Percentiles rank a stretch among this genome's conserved stretches.
Conservation (phyloP, 305 asterid species). For the Withania somnifera region DNA sequence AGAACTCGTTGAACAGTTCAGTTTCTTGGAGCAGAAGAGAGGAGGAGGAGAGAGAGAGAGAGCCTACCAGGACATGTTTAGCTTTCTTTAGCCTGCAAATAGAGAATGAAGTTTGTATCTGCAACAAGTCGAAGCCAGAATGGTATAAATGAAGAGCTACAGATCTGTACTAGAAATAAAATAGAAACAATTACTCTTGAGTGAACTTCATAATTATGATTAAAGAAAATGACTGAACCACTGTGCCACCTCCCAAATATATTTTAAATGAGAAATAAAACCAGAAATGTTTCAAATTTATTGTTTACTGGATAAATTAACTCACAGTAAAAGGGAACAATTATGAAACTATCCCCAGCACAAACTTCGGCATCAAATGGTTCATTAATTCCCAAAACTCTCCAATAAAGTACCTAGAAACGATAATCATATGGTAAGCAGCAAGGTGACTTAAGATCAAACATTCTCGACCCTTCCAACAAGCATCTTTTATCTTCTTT, state of each 20-base stretch:
- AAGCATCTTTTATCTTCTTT: background rate
- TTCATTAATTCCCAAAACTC: background rate
- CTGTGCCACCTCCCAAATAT: background rate
- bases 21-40: background rate
- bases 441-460: background rate
- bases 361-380: background rate
- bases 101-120: background rate
- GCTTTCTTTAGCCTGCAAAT: slow-evolving; percentile 39
- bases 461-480: background rate
- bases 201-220: background rate
- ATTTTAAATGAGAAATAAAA: background rate
- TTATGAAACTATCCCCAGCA: background rate
- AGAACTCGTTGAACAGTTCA: background rate
- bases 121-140: background rate
- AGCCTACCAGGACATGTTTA: slow-evolving; percentile 50
- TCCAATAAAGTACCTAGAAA: background rate
- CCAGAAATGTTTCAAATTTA: background rate
- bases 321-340: background rate
- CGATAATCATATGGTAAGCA: background rate
- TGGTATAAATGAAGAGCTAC: background rate
- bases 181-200: too few relatives aligned
- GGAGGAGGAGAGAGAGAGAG: background rate
- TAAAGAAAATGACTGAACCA: background rate
- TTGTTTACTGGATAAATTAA: background rate
- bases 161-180: background rate